phyloP scores from a whole-genome alignment of 495 filamentous ascomycete species.

The Pyrenula aspistea region DNA sequence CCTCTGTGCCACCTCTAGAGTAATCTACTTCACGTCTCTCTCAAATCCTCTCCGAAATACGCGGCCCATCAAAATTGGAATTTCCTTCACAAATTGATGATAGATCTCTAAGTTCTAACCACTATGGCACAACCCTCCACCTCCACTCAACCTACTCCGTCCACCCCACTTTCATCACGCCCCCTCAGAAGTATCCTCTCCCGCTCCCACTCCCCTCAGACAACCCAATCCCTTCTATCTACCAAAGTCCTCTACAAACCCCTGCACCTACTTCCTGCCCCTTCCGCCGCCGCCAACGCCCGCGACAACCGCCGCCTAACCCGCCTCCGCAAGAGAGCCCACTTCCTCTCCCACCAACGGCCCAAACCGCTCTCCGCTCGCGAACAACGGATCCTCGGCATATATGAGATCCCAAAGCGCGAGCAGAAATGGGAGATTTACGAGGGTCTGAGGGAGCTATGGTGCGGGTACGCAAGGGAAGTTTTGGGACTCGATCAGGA shows the following conservation, averaged over 20 bases:
- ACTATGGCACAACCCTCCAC: background rate
- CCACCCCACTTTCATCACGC: constrained; percentile 11
- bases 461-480: constrained; percentile 74
- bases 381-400: constrained; percentile 56
- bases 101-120: too few species aligned
- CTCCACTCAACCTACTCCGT: background rate
- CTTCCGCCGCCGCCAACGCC: constrained; percentile 46
- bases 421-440: constrained; percentile 67
- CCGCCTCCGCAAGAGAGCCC: constrained; percentile 41
- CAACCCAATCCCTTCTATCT: constrained; percentile 56
- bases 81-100: too few species aligned
- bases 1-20: too few species aligned
- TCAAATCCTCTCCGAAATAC: too few species aligned
- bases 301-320: constrained; percentile 50
- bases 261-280: constrained; percentile 64
- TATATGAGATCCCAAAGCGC: constrained; percentile 60
- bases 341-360: constrained; percentile 46
- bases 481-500: constrained; percentile 41
- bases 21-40: too few species aligned
- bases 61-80: too few species aligned
- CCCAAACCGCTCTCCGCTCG: constrained; percentile 70
- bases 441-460: constrained; percentile 62
- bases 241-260: constrained; percentile 76
- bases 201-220: constrained; percentile 61
- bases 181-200: constrained; percentile 57